Percentiles rank a stretch among this genome's conserved stretches.
Conservation (phyloP, 2,329 filamentous ascomycete genomes). For the Phialocephala sp. region DNA sequence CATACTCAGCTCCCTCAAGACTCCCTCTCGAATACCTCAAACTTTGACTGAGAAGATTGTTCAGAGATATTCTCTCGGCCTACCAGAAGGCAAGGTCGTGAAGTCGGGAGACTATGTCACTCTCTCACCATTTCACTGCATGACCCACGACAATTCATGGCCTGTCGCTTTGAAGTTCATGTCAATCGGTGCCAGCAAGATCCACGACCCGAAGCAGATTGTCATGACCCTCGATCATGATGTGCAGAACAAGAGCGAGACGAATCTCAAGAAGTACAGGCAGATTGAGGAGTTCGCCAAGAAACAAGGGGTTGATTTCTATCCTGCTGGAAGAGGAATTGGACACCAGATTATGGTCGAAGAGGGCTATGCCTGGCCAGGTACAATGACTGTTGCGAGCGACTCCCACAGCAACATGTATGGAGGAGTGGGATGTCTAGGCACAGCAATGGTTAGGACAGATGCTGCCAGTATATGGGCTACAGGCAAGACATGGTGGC, state of each 20-base stretch:
- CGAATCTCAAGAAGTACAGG: slow-evolving; percentile 82
- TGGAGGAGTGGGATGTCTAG: slow-evolving; percentile 77
- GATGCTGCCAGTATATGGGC: slow-evolving; percentile 89
- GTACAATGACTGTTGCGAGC: slow-evolving; percentile 79
- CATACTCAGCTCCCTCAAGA: slow-evolving; percentile 58
- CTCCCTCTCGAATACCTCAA: slow-evolving; percentile 58
- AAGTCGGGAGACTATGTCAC: slow-evolving; percentile 84
- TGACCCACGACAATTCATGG: slow-evolving; percentile 88
- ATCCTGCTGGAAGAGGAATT: slow-evolving; percentile 78
- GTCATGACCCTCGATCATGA: slow-evolving; percentile 90
- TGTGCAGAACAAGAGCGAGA: slow-evolving; percentile 79
- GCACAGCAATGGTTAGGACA: slow-evolving; percentile 83
- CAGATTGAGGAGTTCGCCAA: slow-evolving; percentile 83
- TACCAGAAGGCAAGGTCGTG: slow-evolving; percentile 77
- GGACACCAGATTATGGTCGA: slow-evolving; percentile 94
- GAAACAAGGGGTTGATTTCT: slow-evolving; percentile 79
- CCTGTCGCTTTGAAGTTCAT: slow-evolving; percentile 79
- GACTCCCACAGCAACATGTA: slow-evolving; percentile 85
- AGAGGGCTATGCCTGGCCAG: slow-evolving; percentile 84
- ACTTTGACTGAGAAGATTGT: slow-evolving; percentile 94
- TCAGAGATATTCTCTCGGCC: slow-evolving; percentile 78
- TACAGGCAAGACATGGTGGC: slow-evolving; percentile 85
- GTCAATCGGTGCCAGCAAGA: slow-evolving; percentile 77
- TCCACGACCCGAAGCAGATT: slow-evolving; percentile 74
- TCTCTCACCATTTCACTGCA: slow-evolving; percentile 72